These are phyloP conservation scores for Plasmodium berghei DNA, from an alignment of 169 alveolate species.

Conservation along the genomic window DNA sequence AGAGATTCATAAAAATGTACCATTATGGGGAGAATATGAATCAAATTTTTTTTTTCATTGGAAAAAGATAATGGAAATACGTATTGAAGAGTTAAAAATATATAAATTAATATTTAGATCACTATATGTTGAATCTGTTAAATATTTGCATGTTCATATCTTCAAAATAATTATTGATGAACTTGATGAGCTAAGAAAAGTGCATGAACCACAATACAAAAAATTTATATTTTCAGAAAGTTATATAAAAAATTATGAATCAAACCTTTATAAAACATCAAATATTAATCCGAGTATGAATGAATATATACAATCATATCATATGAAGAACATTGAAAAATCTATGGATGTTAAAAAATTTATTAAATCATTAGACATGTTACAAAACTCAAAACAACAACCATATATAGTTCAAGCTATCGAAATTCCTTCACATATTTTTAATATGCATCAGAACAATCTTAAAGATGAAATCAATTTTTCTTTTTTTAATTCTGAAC, in stretches of 20 bases:
- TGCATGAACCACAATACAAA: slow-evolving; percentile 47
- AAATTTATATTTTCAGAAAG: slow-evolving; percentile 38
- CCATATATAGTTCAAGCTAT: slow-evolving; percentile 55
- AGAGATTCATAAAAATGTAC: slow-evolving; percentile 83
- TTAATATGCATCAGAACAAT: slow-evolving; percentile 21
- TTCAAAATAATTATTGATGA: slow-evolving; percentile 55
- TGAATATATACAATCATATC: slow-evolving; percentile 49
- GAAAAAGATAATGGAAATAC: slow-evolving; percentile 77
- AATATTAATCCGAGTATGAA: slow-evolving; percentile 50
- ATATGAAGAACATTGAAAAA: slow-evolving; percentile 35
- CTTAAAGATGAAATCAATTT: too few species aligned
- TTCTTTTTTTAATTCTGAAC: too few species aligned
- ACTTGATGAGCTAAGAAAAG: slow-evolving; percentile 68
- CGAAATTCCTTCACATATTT: slow-evolving; percentile 53
- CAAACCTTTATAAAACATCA: slow-evolving; percentile 1
- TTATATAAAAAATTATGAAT: slow-evolving; percentile 21
- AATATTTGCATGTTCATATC: slow-evolving; percentile 35
- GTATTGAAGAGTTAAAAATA: slow-evolving; percentile 73
- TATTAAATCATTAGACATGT: slow-evolving; percentile 53
- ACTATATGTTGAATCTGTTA: slow-evolving; percentile 37
- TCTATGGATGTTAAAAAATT: slow-evolving; percentile 66
- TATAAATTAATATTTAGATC: slow-evolving; percentile 51
- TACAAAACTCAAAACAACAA: slow-evolving; percentile 53
- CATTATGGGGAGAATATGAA: slow-evolving; percentile 85
- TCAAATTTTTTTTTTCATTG: slow-evolving; percentile 83